Conservation (phyloP, 225 moss, liverwort and hornwort species). For the Pleurozium schreberi region DNA sequence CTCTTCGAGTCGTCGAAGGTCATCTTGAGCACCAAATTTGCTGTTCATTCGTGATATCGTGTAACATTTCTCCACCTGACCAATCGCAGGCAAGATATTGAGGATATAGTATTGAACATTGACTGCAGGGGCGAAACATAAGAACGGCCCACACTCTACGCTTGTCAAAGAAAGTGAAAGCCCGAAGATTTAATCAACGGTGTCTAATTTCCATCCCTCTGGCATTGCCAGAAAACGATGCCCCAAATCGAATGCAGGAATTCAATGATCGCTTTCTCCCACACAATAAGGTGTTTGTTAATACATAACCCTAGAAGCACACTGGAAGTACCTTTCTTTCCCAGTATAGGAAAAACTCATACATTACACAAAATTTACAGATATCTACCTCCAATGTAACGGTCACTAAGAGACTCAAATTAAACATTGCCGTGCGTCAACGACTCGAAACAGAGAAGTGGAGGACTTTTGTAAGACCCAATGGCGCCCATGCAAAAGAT, state of each 20-base stretch:
- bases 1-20: conserved; percentile 23
- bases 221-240: background rate
- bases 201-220: background rate
- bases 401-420: background rate
- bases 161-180: background rate
- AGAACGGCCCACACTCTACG: background rate
- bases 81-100: background rate
- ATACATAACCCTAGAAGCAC: background rate
- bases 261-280: background rate
- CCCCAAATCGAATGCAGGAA: background rate
- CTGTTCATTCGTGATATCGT: conserved; percentile 34
- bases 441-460: background rate
- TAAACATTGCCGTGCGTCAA: background rate
- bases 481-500: background rate
- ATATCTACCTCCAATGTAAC: background rate
- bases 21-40: conserved; percentile 19
- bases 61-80: conserved; percentile 49
- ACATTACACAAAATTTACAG: background rate
- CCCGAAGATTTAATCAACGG: background rate
- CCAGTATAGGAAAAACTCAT: background rate
- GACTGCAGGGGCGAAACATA: background rate
- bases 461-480: background rate
- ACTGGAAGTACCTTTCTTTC: background rate
- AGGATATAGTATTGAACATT: background rate
- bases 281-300: background rate